Evolutionary conservation across 1,139 yeast genomes (phyloP), one percentile per base, ranked within the genome.

Genomic region (Pneumocystis sp.): DNA sequence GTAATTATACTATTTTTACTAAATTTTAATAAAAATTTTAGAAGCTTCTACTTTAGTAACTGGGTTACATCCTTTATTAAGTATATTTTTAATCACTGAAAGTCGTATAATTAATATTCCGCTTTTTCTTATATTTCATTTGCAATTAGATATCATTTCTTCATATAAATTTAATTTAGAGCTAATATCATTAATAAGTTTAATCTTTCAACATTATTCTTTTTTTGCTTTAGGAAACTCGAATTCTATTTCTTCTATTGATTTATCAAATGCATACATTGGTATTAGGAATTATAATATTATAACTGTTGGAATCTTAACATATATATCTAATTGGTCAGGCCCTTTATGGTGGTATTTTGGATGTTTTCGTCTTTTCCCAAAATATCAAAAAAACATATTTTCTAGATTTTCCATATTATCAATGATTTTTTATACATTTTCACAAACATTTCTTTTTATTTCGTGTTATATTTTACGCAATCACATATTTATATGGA

Each of bases 401-500:
- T 35, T 44, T 40, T 69, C 57, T 29, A 60, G 74, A 2, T 73
- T 77, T 62, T 77, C 73, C 71, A 75, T 61, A 72, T 81, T 8
- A 87, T 86, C 72, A 50, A 6, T 12, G 21, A 25, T 50, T 25
- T 44, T 25, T 50, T 25, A 50, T 87, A 87, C 72, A 76, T 86
- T 1, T 70, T 85, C 1, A 74, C 83, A 19, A 88, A 89, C 0
- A 72, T 83, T 2, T 79, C 81, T 59, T 81, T 91, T 64, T 74
- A 77, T 80, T 0, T 86, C 97, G 7, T 93, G 98, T 73, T 81
- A 82, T 65, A 79, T 83, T 37, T 79, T 91, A 69, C 80, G 96
- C 70, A 88, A 85, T 72, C 98, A 93, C 73, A 79, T 93, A 66
- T 93, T 93, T 73, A 87, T 95, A 19, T 95, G 98, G 97, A 89